Base-by-base conservation (phyloP, 2,329 filamentous ascomycete genomes). In the Paraconiothyrium sp. region DNA sequence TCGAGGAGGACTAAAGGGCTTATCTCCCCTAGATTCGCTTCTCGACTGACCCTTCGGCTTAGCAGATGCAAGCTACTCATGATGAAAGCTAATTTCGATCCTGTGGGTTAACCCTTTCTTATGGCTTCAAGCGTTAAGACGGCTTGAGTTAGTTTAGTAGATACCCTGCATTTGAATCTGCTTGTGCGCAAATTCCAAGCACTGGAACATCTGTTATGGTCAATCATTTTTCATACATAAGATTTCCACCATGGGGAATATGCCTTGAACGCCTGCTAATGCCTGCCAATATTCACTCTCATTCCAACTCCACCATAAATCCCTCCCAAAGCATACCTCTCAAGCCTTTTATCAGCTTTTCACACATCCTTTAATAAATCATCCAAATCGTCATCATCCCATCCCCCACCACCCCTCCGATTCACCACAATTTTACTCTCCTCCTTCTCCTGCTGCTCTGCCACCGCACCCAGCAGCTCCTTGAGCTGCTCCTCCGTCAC, bases 401-500 rank as follows among this genome's bases (percentile, higher is more conserved):
- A 93, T 75, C 75, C 75, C 0, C 90, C 92, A 3, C 87, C 92
- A 80, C 94, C 96, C 74, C 93, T 86, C 72, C 94, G 85, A 72
- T 85, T 91, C 60, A 97, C 91, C 39, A 96, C 92, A 79, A 97
- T 95, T 83, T 93, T 95, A 64, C 67, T 78, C 80, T 76, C 72
- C 80, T 89, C 86, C 80, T 76, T 74, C 80, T 89, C 86, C 68
- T 88, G 91, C 76, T 83, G 80, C 74, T 97, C 93, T 27, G 92
- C 90, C 62, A 97, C 88, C 16, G 93, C 92, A 65, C 89, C 91
- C 66, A 99, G 82, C 60, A 99, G 85, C 68, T 97, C 93, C 84
- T 98, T 97, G 73, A 99, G 85, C 83, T 98, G 94, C 52, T 90
- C 89, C 81, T 99, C 95, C 1, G 91, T 94, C 50, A 99, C 93